Evolutionary conservation across 2,329 filamentous ascomycete genomes (phyloP).

Genomic region (Calonectria pseudoturangicola): DNA sequence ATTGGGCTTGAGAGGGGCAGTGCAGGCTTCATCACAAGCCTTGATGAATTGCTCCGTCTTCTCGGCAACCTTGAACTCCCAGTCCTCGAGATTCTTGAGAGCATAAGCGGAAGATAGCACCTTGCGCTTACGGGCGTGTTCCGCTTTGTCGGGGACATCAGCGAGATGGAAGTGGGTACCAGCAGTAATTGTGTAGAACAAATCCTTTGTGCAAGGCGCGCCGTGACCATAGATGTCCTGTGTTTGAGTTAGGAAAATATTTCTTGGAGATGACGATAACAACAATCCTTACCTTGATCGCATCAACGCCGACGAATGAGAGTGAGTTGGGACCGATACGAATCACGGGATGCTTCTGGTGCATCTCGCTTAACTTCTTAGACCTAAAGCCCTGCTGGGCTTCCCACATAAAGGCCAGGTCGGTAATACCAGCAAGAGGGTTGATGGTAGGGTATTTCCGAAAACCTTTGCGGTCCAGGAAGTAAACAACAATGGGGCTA

Average conservation of each 20-base stretch:
- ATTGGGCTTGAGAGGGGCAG: slow-evolving; percentile 57
- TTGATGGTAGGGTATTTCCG: slow-evolving; percentile 50
- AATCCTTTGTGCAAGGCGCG: slow-evolving; percentile 69
- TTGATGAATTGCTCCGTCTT: slow-evolving; percentile 67
- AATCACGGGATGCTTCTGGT: slow-evolving; percentile 63
- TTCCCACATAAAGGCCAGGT: slow-evolving; percentile 48
- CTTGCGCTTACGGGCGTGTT: slow-evolving; percentile 71
- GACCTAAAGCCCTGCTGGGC: slow-evolving; percentile 62
- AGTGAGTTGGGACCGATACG: slow-evolving; percentile 55
- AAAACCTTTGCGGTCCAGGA: slow-evolving; percentile 61
- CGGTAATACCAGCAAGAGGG: slow-evolving; percentile 47
- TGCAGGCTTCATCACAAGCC: slow-evolving; percentile 66
- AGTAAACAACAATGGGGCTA: slow-evolving; percentile 41
- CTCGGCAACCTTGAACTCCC: slow-evolving; percentile 73
- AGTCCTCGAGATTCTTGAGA: slow-evolving; percentile 71
- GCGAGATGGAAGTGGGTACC: slow-evolving; percentile 71
- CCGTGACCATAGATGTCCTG: slow-evolving; percentile 66
- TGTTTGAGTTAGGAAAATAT: not conserved
- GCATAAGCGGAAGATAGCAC: slow-evolving; percentile 71
- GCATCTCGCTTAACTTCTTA: slow-evolving; percentile 68
- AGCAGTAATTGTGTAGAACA: slow-evolving; percentile 65
- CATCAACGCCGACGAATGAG: slow-evolving; percentile 47
- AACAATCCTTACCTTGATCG: slow-evolving; percentile 44
- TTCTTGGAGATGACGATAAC: not conserved
- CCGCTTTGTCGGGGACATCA: slow-evolving; percentile 70